These are phyloP conservation scores for Phytopythium litorale DNA, from an alignment of 352 stramenopile species.

Conservation along the genomic window DNA sequence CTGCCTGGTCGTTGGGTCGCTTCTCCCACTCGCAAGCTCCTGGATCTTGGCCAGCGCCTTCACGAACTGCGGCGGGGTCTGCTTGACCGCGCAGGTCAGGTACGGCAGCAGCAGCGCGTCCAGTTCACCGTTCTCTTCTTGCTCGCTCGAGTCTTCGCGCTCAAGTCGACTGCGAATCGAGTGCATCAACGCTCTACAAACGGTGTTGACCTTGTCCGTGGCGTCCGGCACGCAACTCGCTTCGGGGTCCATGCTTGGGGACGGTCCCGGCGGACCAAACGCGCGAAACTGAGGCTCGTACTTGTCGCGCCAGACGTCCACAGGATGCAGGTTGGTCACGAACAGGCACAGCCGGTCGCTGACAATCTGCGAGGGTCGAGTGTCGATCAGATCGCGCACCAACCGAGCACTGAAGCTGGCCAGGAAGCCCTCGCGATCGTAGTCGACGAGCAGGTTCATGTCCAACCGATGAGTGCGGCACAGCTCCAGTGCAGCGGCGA, in stretches of 20 bases:
- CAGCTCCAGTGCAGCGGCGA: slow-evolving; percentile 54
- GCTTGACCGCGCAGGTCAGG: slow-evolving; percentile 64
- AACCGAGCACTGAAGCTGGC: slow-evolving; percentile 22
- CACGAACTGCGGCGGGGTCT: slow-evolving; percentile 47
- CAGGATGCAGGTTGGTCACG: slow-evolving; percentile 63
- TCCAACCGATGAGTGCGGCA: slow-evolving; percentile 77
- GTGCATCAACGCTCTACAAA: slow-evolving; percentile 46
- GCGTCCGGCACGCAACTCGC: not conserved
- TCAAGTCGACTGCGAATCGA: slow-evolving; percentile 27
- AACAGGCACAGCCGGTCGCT: slow-evolving; percentile 74
- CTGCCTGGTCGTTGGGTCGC: slow-evolving; percentile 10
- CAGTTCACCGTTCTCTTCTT: slow-evolving; percentile 9
- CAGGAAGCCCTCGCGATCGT: slow-evolving; percentile 41
- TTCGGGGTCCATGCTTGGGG: not conserved
- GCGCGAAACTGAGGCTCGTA: slow-evolving; percentile 36
- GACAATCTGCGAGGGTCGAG: slow-evolving; percentile 25
- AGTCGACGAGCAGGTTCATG: slow-evolving; percentile 75
- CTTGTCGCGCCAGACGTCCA: slow-evolving; percentile 72
- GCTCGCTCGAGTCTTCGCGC: not conserved
- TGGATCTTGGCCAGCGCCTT: slow-evolving; percentile 38
- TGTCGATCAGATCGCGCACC: slow-evolving; percentile 25
- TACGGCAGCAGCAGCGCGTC: slow-evolving; percentile 55
- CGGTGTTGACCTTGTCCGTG: slow-evolving; percentile 43
- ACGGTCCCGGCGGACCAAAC: slow-evolving; percentile 12
- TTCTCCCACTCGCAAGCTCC: slow-evolving; percentile 5